Base-by-base conservation (phyloP, 2,329 filamentous ascomycete genomes). In the Trichoderma koningiopsis region DNA sequence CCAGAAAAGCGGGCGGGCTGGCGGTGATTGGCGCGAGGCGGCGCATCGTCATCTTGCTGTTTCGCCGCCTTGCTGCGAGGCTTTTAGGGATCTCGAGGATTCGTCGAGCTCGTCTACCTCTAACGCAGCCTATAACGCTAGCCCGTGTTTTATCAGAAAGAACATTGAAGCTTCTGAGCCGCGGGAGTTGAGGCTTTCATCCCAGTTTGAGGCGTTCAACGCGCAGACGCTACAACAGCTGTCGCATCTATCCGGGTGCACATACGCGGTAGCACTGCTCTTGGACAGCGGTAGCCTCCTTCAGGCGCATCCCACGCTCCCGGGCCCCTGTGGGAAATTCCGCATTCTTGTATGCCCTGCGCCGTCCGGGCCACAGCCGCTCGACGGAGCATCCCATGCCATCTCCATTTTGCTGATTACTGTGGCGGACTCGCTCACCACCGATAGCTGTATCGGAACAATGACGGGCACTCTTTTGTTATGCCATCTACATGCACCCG, bases 1-100 rank as follows among this genome's bases (percentile, higher is more conserved):
- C 72, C 74, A 74, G 74, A 72, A 73, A 71, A 72, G 75, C 75
- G 75, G 75, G 73, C 66, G 71, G 69, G 47, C 57, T 19, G 68
- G 59, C 70, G 69, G 37, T 73, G 72, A 74, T 76, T 75, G 75
- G 75, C 71, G 75, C 72, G 72, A 68, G 70, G 68, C 68, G 37
- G 35, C 49, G 43, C 70, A 76, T 77, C 75, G 75, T 77, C 75
- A 75, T 77, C 75, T 40, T 57, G 11, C 40, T 16, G 53, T 37
- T 58, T 58, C 65, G n/a, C 24, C 65, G 43, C 52, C 52, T 66
- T 43, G 52, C 19, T 58, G 63, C 24, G 53, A 58, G 63, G 37
- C 52, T 66, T 66, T 66, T 65, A 31, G 43, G 14, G 33, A 33
- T 58, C 58, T 49, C 55, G 1, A 10, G 31, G 31, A 10, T 8